phyloP scores from a whole-genome alignment of 257 asterid species.

The Fraxinus excelsior region DNA sequence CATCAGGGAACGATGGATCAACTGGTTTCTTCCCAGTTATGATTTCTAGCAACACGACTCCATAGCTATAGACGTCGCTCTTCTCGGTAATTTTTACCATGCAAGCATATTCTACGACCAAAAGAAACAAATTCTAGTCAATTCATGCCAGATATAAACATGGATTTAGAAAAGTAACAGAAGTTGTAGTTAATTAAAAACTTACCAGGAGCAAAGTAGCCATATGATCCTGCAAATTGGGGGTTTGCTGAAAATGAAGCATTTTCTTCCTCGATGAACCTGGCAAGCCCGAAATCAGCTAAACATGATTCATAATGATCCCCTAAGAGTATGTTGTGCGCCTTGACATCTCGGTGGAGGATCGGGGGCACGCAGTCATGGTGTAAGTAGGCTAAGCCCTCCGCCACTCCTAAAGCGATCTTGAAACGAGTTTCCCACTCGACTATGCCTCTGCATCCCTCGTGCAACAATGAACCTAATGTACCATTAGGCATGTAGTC shows the following conservation, averaged over 20 bases:
- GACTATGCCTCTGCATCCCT: constrained; percentile 40
- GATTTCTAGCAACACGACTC: constrained; percentile 70
- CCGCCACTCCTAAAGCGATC: constrained; percentile 74
- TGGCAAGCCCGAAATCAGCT: constrained; percentile 84
- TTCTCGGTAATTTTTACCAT: constrained; percentile 66
- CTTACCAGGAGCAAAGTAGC: constrained; percentile 88
- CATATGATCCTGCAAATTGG: constrained; percentile 86
- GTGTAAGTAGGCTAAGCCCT: constrained; percentile 78
- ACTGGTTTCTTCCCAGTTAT: constrained; percentile 73
- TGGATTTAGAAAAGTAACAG: not conserved
- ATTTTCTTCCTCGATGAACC: constrained; percentile 60
- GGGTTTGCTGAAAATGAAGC: constrained; percentile 47
- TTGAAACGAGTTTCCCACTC: constrained; percentile 77
- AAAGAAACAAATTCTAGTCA: constrained; percentile 9
- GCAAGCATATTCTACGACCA: constrained; percentile 64
- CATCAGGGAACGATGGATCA: constrained; percentile 71
- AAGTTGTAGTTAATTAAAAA: not conserved
- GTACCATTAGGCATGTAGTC: constrained; percentile 69
- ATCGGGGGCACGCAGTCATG: constrained; percentile 79
- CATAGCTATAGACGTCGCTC: constrained; percentile 80
- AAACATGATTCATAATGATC: constrained; percentile 64
- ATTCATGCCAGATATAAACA: constrained; percentile 16
- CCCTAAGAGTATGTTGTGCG: constrained; percentile 64
- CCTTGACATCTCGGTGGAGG: constrained; percentile 74
- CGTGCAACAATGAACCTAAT: constrained; percentile 58